Evolutionary conservation across 441 rosid genomes (phyloP), one percentile per base, ranked within the genome.

Genomic region (Pelargonium australe): DNA sequence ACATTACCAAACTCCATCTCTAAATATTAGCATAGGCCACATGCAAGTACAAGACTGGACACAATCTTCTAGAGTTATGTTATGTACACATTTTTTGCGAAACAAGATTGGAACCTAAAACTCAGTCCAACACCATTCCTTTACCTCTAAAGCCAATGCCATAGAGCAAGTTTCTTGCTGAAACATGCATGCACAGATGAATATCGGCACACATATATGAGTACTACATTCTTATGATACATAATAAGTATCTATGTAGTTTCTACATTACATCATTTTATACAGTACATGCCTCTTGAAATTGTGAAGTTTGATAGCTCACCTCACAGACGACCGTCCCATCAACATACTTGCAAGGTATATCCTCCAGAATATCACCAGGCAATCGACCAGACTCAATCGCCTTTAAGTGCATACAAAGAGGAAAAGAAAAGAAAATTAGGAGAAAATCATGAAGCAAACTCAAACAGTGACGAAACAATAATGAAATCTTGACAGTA

Each of bases 381-480:
- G 97, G 99, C 74, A 95, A 81, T 77, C 83, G 83, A 13, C 98
- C 98, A 74, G 89, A 87, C 72, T 90, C 98, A 80, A 95, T 86
- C 64, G 95, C 97, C 99, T 95, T 49, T 72, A 77, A 53, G 75
- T 49, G 53, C 19, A 75, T 61, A 63, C 5, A 57, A 58, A 41
- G n/a, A 34, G 64, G 55, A 47, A 70, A 44, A 17, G 28, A 17
- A 47, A 70, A 58, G 23, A 66, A 72, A 61, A 17, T 16, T 23
- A 57, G 43, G 31, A 7, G 44, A 68, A 44, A 62, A 67, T 19
- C 14, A 5, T 5, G 17, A 5, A 55, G 23, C 61, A 7, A 55
- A 55, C 23, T 2, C 61, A 16, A 55, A 55, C 23, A 55, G 17
- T n/a, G 20, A 53, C 20, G 40, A 55, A 72, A 28, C 13, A 0